These are phyloP conservation scores for Aspergillus transmontanensis DNA, from an alignment of 2,329 filamentous ascomycete genomes.

Conservation along the genomic window DNA sequence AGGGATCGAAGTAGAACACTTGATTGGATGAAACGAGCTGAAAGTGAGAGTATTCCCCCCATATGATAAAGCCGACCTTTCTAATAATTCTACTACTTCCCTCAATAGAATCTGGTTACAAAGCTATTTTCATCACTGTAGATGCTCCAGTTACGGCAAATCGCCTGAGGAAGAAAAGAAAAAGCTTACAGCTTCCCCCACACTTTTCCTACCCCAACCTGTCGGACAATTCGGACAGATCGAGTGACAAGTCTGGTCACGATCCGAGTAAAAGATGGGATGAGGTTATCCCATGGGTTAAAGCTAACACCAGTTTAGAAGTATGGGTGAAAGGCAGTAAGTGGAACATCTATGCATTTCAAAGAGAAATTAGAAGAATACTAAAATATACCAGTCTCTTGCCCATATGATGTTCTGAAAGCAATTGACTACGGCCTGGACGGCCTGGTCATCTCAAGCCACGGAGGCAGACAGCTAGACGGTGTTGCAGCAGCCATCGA, in stretches of 20 bases:
- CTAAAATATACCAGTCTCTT: conserved; percentile 13
- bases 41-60: too few relatives aligned
- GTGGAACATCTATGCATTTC: conserved; percentile 19
- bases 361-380: background rate
- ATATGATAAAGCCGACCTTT: too few relatives aligned
- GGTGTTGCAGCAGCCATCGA: conserved; percentile 35
- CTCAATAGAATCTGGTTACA: conserved; percentile 46
- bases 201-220: conserved; percentile 45
- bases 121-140: conserved; percentile 56
- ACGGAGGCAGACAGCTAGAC: conserved; percentile 36
- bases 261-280: conserved; percentile 41
- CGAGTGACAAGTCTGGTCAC: too few relatives aligned
- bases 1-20: conserved; percentile 42
- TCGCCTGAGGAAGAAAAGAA: conserved; percentile 54
- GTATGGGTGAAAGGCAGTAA: conserved; percentile 25
- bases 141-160: conserved; percentile 56
- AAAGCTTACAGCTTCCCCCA: conserved; percentile 51
- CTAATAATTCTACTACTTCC: too few relatives aligned
- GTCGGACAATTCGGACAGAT: conserved; percentile 14
- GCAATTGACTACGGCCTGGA: conserved; percentile 32
- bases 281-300: conserved; percentile 49
- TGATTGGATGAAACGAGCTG: too few relatives aligned
- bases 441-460: conserved; percentile 38
- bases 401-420: conserved; percentile 31
- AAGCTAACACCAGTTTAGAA: conserved; percentile 48